phyloP scores from a whole-genome alignment of 257 asterid species.

The Verbena officinalis region DNA sequence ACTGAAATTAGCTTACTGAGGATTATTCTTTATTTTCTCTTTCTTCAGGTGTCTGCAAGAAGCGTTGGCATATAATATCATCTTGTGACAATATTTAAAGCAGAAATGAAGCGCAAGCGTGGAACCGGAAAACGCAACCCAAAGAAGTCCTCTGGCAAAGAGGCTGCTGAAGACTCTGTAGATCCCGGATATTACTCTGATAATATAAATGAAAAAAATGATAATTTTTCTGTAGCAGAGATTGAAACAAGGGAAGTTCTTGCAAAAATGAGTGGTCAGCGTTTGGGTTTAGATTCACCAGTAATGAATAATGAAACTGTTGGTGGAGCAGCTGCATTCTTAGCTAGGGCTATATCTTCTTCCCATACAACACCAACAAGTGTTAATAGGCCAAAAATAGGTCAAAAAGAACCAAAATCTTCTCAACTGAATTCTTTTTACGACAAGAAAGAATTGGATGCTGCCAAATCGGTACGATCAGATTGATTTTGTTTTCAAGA shows the following conservation, averaged over 20 bases:
- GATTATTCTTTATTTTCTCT: background rate
- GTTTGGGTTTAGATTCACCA: conserved; percentile 39
- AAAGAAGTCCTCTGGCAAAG: conserved; percentile 39
- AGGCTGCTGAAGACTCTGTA: conserved; percentile 20
- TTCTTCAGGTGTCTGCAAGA: background rate
- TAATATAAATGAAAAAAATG: conserved; percentile 47
- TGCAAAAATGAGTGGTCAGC: conserved; percentile 42
- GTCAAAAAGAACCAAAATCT: conserved; percentile 44
- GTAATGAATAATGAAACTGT: conserved; percentile 36
- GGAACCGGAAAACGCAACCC: conserved; percentile 40
- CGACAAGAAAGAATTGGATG: conserved; percentile 50
- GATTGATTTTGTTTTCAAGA: background rate
- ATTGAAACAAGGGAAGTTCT: conserved; percentile 39
- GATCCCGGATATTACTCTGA: conserved; percentile 40
- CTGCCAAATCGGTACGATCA: conserved; percentile 48
- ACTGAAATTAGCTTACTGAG: background rate
- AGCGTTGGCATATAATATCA: background rate
- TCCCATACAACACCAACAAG: conserved; percentile 46
- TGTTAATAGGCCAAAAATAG: conserved; percentile 33
- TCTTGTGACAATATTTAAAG: background rate
- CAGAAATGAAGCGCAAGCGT: conserved; percentile 53
- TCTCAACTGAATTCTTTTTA: conserved; percentile 27
- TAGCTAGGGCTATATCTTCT: conserved; percentile 46
- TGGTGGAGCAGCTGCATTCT: conserved; percentile 50
- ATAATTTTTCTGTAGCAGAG: conserved; percentile 40